Percentiles rank a stretch among this genome's conserved stretches.
These are phyloP conservation scores for Didymella arachidicola DNA, from an alignment of 2,329 filamentous ascomycete genomes.

Conservation along the genomic window DNA sequence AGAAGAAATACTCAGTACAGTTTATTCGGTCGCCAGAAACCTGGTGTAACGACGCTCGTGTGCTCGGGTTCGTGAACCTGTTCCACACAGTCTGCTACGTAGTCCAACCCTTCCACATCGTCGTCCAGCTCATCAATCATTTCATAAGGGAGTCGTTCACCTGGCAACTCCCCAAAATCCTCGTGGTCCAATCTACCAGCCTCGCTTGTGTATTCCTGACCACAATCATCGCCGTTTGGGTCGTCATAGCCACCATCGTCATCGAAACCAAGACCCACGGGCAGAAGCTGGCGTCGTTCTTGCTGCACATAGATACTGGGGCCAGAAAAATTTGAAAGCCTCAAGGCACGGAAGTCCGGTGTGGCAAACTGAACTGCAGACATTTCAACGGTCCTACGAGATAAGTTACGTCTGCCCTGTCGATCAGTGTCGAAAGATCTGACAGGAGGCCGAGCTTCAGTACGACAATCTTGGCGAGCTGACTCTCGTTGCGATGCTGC, in stretches of 20 bases:
- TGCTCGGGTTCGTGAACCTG: constrained; percentile 9
- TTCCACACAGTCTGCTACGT: constrained; percentile 9
- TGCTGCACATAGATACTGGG: constrained; percentile 42
- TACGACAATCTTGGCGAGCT: background rate
- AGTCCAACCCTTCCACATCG: constrained; percentile 1
- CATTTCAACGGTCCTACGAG: constrained; percentile 12
- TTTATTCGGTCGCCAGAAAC: constrained; percentile 57
- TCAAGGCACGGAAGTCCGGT: constrained; percentile 13
- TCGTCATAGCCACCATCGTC: background rate
- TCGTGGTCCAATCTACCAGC: background rate
- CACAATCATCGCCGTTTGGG: background rate
- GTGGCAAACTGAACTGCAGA: constrained; percentile 29
- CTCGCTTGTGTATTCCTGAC: background rate
- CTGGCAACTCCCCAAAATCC: background rate
- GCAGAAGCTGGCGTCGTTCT: constrained; percentile 24
- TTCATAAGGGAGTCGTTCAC: background rate
- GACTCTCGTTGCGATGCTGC: constrained; percentile 11
- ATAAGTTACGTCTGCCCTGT: background rate
- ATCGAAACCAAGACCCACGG: background rate
- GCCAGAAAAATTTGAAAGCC: constrained; percentile 24
- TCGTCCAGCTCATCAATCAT: background rate
- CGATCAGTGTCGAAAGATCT: background rate
- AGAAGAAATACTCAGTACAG: constrained; percentile 50
- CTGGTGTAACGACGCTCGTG: constrained; percentile 30
- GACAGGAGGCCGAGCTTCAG: background rate